Conservation (phyloP, 1,284 basidiomycete species). For the Irpex rosettiformis region DNA sequence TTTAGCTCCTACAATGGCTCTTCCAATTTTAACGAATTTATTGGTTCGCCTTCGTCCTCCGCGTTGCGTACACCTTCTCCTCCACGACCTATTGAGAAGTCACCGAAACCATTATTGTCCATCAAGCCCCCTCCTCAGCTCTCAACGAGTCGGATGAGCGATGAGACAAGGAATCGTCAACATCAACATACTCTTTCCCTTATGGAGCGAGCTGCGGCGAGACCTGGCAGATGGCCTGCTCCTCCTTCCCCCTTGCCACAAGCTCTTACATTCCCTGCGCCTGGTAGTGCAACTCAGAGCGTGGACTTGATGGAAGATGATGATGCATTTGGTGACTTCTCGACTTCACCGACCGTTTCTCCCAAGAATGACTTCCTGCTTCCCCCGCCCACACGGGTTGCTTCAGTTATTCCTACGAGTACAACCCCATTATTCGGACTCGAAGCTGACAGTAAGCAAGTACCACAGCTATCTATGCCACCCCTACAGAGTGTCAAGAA, state of each 20-base stretch:
- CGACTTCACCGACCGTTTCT: not conserved
- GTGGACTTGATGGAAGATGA: slow-evolving; percentile 26
- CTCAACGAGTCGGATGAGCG: not conserved
- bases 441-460: not conserved
- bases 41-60: slow-evolving; percentile 12
- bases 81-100: slow-evolving; percentile 19
- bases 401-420: not conserved
- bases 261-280: slow-evolving; percentile 34
- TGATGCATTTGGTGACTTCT: slow-evolving; percentile 13
- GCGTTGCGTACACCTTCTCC: slow-evolving; percentile 26
- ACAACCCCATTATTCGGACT: not conserved
- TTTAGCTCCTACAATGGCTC: slow-evolving; percentile 19
- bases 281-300: slow-evolving; percentile 4
- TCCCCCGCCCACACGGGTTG: slow-evolving; percentile 3
- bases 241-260: slow-evolving; percentile 53
- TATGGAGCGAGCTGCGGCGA: slow-evolving; percentile 49
- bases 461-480: not conserved
- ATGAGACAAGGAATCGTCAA: slow-evolving; percentile 11
- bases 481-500: not conserved
- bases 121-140: slow-evolving; percentile 2
- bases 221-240: slow-evolving; percentile 58
- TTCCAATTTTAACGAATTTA: slow-evolving; percentile 19
- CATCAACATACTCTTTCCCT: slow-evolving; percentile 55
- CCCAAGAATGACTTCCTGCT: slow-evolving; percentile 5
- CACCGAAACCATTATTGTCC: slow-evolving; percentile 8